phyloP scores from a whole-genome alignment of 768 basidiomycete species.

The Lactifluus volemus region DNA sequence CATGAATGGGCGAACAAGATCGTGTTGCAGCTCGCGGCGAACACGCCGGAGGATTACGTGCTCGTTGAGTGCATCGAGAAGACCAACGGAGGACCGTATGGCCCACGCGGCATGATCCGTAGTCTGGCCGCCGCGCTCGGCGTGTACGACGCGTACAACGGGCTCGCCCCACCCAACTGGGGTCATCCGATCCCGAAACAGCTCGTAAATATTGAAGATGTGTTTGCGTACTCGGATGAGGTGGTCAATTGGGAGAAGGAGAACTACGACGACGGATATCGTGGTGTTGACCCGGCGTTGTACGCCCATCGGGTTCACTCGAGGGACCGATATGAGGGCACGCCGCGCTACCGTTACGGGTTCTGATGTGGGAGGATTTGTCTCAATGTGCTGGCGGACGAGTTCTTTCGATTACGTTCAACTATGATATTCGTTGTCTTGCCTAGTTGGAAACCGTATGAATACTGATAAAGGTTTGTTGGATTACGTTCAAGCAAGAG shows the following conservation, averaged over 20 bases:
- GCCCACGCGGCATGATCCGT: constrained; percentile 16
- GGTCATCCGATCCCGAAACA: constrained; percentile 2
- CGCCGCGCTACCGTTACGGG: background rate
- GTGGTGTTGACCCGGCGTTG: background rate
- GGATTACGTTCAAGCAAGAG: background rate
- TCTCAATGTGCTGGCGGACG: background rate
- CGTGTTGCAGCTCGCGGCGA: constrained; percentile 9
- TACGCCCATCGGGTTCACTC: background rate
- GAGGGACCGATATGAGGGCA: background rate
- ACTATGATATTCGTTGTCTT: background rate
- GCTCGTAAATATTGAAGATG: background rate
- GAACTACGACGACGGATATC: background rate
- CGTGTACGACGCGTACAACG: background rate
- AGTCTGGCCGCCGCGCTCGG: constrained; percentile 10
- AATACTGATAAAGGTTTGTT: background rate
- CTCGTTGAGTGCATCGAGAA: constrained; percentile 7
- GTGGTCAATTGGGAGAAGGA: background rate
- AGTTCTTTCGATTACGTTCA: background rate
- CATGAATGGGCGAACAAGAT: constrained; percentile 12
- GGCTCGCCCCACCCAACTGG: constrained; percentile 11
- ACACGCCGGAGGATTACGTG: constrained; percentile 9
- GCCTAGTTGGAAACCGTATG: background rate
- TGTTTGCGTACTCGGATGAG: background rate
- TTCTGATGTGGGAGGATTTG: background rate
- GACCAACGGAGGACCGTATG: constrained; percentile 1